Evolutionary conservation across 805 yeast species (phyloP).

Genomic region (Wickerhamiella nectarea): DNA sequence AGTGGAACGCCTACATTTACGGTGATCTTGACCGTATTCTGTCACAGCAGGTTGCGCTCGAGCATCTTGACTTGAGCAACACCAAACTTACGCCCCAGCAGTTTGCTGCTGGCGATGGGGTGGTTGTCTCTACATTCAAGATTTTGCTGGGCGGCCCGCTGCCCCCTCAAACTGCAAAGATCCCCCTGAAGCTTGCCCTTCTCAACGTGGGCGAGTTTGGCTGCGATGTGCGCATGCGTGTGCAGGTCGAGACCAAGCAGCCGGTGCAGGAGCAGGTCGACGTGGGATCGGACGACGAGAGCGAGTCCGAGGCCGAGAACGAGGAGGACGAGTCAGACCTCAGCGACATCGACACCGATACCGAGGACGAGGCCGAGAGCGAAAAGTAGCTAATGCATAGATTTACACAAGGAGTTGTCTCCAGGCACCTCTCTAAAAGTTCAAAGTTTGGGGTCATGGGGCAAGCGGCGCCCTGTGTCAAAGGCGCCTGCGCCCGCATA

Average conservation of each 20-base stretch:
- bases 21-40: constrained; percentile 66
- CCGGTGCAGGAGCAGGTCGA: constrained; percentile 27
- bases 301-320: constrained; percentile 20
- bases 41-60: constrained; percentile 29
- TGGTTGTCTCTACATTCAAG: constrained; percentile 57
- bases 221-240: constrained; percentile 57
- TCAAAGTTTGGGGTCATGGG: too few species aligned
- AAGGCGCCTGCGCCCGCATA: too few species aligned
- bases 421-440: too few species aligned
- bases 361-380: constrained; percentile 42
- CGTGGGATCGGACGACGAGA: constrained; percentile 21
- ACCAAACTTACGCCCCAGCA: constrained; percentile 39
- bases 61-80: constrained; percentile 42
- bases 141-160: constrained; percentile 62
- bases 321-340: constrained; percentile 32
- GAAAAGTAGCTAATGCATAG: too few species aligned
- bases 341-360: constrained; percentile 49
- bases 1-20: constrained; percentile 58
- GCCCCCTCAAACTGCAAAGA: constrained; percentile 55
- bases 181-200: constrained; percentile 55
- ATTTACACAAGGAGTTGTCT: too few species aligned
- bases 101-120: constrained; percentile 27
- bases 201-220: constrained; percentile 73
- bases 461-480: too few species aligned
- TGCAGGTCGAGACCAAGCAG: constrained; percentile 54